Evolutionary conservation across 1,284 basidiomycete genomes (phyloP).

Genomic region (Ustilago sp.): DNA sequence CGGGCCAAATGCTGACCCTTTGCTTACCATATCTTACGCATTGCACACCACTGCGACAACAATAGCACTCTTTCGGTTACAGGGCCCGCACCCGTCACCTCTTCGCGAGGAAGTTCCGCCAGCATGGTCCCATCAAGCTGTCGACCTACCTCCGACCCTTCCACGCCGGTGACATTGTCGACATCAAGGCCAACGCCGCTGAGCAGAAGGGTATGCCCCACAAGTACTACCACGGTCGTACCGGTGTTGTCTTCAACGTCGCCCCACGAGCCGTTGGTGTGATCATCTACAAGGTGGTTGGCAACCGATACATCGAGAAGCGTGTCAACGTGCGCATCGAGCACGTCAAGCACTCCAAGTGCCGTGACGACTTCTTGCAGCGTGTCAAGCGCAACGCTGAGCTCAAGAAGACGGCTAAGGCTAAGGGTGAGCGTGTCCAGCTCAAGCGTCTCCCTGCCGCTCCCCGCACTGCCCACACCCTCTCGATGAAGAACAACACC

Average conservation of each 20-base stretch:
- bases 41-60: neutral
- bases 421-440: constrained; percentile 77
- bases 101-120: constrained; percentile 77
- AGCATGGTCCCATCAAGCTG: constrained; percentile 89
- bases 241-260: constrained; percentile 98
- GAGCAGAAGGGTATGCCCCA: constrained; percentile 99
- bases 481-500: constrained; percentile 81
- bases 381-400: constrained; percentile 93
- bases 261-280: constrained; percentile 94
- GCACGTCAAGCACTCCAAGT: constrained; percentile 98
- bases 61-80: constrained; percentile 98
- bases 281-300: constrained; percentile 98
- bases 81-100: constrained; percentile 99
- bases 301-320: constrained; percentile 99
- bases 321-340: constrained; percentile 98
- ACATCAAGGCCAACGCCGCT: constrained; percentile 99
- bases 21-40: neutral
- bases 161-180: constrained; percentile 97
- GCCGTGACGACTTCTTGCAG: constrained; percentile 97
- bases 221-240: constrained; percentile 83
- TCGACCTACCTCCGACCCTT: constrained; percentile 94
- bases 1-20: constrained; percentile 18
- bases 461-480: constrained; percentile 83
- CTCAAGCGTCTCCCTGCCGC: constrained; percentile 88
- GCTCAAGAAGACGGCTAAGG: constrained; percentile 83